A percentile compares a stretch with the other conserved stretches of the same genome.
These are phyloP conservation scores for Physcia stellaris DNA, from an alignment of 495 filamentous ascomycete genomes.

Conservation along the genomic window DNA sequence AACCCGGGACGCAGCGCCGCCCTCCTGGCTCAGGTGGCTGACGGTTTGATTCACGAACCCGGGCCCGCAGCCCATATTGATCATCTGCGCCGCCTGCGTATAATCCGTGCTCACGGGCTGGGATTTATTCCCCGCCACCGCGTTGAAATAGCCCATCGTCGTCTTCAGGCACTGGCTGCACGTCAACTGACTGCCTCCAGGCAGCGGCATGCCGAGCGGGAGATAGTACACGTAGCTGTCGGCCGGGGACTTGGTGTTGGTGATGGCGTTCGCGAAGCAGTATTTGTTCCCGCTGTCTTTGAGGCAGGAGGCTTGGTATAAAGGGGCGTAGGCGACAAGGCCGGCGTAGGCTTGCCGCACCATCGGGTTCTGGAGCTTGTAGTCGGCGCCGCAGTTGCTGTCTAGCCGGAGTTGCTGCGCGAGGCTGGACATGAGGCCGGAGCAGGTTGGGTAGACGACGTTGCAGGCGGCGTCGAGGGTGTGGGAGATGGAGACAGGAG, in stretches of 20 bases:
- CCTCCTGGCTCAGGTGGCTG: not conserved
- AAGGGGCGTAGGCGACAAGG: constrained; percentile 54
- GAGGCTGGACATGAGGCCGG: constrained; percentile 39
- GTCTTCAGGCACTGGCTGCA: constrained; percentile 56
- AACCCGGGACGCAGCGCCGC: not conserved
- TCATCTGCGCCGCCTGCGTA: constrained; percentile 42
- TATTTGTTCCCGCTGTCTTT: constrained; percentile 45
- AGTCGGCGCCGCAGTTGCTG: constrained; percentile 60
- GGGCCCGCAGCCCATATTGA: constrained; percentile 53
- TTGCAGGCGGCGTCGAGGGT: constrained; percentile 60
- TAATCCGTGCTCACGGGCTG: constrained; percentile 49
- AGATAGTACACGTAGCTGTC: constrained; percentile 74
- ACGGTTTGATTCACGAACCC: constrained; percentile 47
- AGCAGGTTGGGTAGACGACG: constrained; percentile 45
- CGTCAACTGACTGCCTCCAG: constrained; percentile 45
- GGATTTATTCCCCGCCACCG: constrained; percentile 41
- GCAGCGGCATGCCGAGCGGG: constrained; percentile 59
- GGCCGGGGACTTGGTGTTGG: constrained; percentile 45
- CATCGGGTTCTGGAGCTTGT: constrained; percentile 44
- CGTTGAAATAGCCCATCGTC: constrained; percentile 56
- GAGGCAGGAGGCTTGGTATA: constrained; percentile 71
- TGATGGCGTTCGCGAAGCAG: constrained; percentile 73
- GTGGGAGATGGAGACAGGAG: constrained; percentile 48
- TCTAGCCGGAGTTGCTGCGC: constrained; percentile 42
- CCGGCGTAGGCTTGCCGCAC: constrained; percentile 62